Evolutionary conservation across 371 early-diverging fungal species (phyloP), one percentile per base, ranked within the genome.

Genomic region (Mucor velutinosus): DNA sequence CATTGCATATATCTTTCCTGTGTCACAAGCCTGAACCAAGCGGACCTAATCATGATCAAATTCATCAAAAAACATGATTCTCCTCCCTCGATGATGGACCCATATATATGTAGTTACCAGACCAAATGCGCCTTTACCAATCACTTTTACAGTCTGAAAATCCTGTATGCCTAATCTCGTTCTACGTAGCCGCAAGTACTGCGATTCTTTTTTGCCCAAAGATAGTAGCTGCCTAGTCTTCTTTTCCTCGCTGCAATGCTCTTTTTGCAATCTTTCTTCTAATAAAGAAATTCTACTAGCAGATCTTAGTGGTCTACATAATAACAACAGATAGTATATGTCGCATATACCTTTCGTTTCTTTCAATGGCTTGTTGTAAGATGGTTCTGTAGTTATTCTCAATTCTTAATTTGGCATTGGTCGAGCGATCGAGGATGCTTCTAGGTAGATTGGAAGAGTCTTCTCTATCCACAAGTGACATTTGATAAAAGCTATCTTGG

Each of bases 41-140:
- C 98, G 89, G 33, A 98, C 96, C 91, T 91, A 41, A 17, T 41
- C 41, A 41, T 55, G 11, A 53, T 14, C 23, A 21, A 6, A 49
- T 4, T 30, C 29, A 41, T 37, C 37, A 37, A 41, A 41, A 41
- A 17, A 41, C 41, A 41, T 41, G 41, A 41, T 41, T 17, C 17
- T 17, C 17, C 12, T 12, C 17, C 17, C 17, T 15, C 17, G 4
- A 41, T 41, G 41, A 17, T 41, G 41, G 41, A 17, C 41, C 0
- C 14, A 33, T 30, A 17, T 41, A 5, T 41, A 41, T 41, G 6
- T 41, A 41, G 5, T 74, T 74, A 93, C 97, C 77, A 98, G 99
- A 43, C 99, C 99, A 86, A 99, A 99, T 3, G 99, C 99, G 47
- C 99, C 99, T 67, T 96, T 96, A n/a, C 99, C 99, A 77, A 99